Evolutionary conservation across 1,139 yeast species (phyloP).

Genomic region (Lodderomyces elongisporus): DNA sequence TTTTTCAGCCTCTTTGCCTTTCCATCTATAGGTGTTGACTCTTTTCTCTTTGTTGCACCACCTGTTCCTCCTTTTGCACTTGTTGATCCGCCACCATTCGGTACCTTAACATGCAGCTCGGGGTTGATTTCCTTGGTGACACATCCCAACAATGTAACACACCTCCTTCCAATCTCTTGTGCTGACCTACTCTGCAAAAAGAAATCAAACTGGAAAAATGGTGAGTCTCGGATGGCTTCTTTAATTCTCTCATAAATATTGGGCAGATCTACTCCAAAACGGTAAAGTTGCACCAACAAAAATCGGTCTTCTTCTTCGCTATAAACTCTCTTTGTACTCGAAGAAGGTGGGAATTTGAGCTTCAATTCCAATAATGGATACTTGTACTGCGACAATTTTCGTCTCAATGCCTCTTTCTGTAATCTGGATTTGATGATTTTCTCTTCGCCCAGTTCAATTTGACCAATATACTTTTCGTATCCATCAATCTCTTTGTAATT

Average conservation of each 20-base stretch:
- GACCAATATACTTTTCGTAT: conserved; percentile 59
- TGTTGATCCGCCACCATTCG: conserved; percentile 11
- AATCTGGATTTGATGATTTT: conserved; percentile 51
- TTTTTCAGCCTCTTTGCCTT: conserved; percentile 4
- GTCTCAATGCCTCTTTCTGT: conserved; percentile 63
- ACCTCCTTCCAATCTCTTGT: conserved; percentile 62
- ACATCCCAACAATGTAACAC: conserved; percentile 61
- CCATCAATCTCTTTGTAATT: conserved; percentile 65
- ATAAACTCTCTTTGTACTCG: conserved; percentile 52
- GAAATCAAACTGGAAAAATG: conserved; percentile 64
- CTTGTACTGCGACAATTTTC: conserved; percentile 55
- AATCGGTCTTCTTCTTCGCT: conserved; percentile 75
- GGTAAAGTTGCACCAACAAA: conserved; percentile 57
- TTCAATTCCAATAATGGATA: conserved; percentile 63
- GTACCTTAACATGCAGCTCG: conserved; percentile 5
- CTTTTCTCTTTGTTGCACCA: conserved; percentile 17
- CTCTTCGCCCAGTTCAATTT: conserved; percentile 75
- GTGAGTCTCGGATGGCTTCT: conserved; percentile 56
- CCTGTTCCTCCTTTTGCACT: neutral
- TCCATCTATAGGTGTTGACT: conserved; percentile 12
- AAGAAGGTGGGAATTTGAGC: conserved; percentile 57
- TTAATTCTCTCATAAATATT: conserved; percentile 62
- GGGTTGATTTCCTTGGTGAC: conserved; percentile 53
- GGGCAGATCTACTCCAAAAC: conserved; percentile 61
- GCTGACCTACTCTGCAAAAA: conserved; percentile 66